phyloP scores from a whole-genome alignment of 2,329 filamentous ascomycete species.

The Clonostachys solani region DNA sequence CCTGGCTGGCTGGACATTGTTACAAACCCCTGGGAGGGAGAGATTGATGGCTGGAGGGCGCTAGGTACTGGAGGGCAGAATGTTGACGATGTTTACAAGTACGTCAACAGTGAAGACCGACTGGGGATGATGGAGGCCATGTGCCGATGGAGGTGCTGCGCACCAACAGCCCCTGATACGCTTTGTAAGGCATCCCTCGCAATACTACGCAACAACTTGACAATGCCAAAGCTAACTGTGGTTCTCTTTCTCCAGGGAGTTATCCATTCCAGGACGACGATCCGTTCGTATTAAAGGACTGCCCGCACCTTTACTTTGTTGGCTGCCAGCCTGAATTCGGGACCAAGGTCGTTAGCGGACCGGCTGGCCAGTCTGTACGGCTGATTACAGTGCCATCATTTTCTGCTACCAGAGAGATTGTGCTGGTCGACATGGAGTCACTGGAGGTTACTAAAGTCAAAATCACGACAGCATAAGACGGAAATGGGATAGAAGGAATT shows the following conservation, averaged over 20 bases:
- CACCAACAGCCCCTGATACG: conserved; percentile 94
- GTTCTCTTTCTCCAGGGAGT: conserved; percentile 55
- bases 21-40: conserved; percentile 91
- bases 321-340: conserved; percentile 80
- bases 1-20: conserved; percentile 80
- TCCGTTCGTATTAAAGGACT: conserved; percentile 79
- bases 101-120: conserved; percentile 73
- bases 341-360: conserved; percentile 64
- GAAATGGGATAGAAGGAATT: neutral
- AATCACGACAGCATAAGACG: conserved; percentile 26
- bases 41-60: conserved; percentile 85
- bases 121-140: conserved; percentile 92
- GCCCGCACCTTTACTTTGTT: conserved; percentile 88
- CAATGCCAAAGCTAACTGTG: conserved; percentile 6
- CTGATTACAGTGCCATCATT: conserved; percentile 85
- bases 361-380: conserved; percentile 65
- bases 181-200: conserved; percentile 61
- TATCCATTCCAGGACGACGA: conserved; percentile 96
- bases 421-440: conserved; percentile 82
- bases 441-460: conserved; percentile 72
- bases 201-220: neutral
- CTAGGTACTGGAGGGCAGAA: conserved; percentile 89
- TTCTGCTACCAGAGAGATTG: conserved; percentile 69
- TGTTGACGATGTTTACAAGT: conserved; percentile 89
- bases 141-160: conserved; percentile 85